Conservation (phyloP, 2,329 filamentous ascomycete genomes). For the Sclerotiophoma versabilis region DNA sequence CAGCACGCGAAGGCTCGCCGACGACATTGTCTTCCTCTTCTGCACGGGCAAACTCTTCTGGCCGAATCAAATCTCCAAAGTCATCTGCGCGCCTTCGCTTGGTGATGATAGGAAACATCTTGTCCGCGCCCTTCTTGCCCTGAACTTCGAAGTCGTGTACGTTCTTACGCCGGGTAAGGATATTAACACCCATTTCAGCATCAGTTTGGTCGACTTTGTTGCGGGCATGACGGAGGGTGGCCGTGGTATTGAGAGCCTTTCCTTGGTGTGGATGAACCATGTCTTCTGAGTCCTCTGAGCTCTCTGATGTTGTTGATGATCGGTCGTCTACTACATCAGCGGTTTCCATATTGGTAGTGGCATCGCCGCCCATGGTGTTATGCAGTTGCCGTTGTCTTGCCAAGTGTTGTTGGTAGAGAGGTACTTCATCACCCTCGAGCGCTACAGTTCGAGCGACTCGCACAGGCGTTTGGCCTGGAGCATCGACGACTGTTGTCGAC, state of each 20-base stretch:
- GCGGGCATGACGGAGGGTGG: slow-evolving; percentile 81
- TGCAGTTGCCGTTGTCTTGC: slow-evolving; percentile 88
- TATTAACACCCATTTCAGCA: slow-evolving; percentile 89
- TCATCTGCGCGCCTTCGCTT: slow-evolving; percentile 83
- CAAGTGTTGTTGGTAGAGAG: slow-evolving; percentile 89
- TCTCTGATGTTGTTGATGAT: slow-evolving; percentile 83
- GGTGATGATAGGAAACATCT: slow-evolving; percentile 87
- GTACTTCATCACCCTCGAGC: slow-evolving; percentile 77
- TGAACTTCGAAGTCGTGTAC: slow-evolving; percentile 94
- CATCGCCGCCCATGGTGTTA: slow-evolving; percentile 74
- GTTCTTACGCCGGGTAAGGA: slow-evolving; percentile 85
- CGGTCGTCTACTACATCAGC: slow-evolving; percentile 82
- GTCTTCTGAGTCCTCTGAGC: slow-evolving; percentile 86
- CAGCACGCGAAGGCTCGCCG: slow-evolving; percentile 65
- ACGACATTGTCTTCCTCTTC: slow-evolving; percentile 86
- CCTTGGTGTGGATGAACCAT: slow-evolving; percentile 75
- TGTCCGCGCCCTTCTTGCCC: slow-evolving; percentile 88
- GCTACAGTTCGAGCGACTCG: slow-evolving; percentile 61
- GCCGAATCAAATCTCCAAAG: slow-evolving; percentile 91
- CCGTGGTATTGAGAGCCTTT: slow-evolving; percentile 86
- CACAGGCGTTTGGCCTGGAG: slow-evolving; percentile 60
- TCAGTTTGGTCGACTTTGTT: slow-evolving; percentile 82
- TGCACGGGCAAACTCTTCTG: slow-evolving; percentile 90
- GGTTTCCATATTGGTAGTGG: slow-evolving; percentile 69
- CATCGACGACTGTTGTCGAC: slow-evolving; percentile 67